phyloP scores from a whole-genome alignment of 345 rosid species.

The Eucalyptus cloeziana region DNA sequence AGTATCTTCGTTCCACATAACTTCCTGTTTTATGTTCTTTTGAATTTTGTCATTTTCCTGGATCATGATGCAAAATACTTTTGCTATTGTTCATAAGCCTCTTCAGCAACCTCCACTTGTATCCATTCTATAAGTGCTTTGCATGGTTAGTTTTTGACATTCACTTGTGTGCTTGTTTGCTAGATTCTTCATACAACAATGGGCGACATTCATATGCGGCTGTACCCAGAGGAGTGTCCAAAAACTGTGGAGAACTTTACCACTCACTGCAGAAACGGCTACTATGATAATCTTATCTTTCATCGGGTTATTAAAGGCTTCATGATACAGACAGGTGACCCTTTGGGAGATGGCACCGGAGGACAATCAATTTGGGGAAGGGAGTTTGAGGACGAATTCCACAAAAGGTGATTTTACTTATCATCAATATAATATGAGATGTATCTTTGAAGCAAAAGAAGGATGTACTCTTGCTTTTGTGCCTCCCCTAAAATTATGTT shows the following conservation, averaged over 20 bases:
- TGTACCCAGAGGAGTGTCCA: slow-evolving; percentile 99
- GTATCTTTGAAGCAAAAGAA: neutral
- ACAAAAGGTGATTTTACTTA: slow-evolving; percentile 57
- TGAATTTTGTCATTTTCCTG: neutral
- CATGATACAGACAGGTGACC: slow-evolving; percentile 98
- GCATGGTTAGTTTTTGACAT: neutral
- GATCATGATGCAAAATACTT: neutral
- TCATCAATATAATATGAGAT: neutral
- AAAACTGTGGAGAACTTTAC: slow-evolving; percentile 98
- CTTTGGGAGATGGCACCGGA: slow-evolving; percentile 98
- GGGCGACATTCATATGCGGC: slow-evolving; percentile 87
- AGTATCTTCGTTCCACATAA: neutral
- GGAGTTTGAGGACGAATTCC: slow-evolving; percentile 98
- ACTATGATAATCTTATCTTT: slow-evolving; percentile 91
- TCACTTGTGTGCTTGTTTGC: neutral
- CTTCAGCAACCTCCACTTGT: neutral
- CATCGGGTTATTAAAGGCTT: slow-evolving; percentile 96
- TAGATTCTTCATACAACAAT: slow-evolving; percentile 87
- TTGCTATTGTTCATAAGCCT: neutral
- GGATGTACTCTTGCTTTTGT: neutral
- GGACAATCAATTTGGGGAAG: slow-evolving; percentile 99
- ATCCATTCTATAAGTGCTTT: neutral
- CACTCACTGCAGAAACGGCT: slow-evolving; percentile 90
- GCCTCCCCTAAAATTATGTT: neutral
- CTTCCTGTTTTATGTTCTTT: neutral